Evolutionary conservation across 2,329 filamentous ascomycete genomes (phyloP), one percentile per base, ranked within the genome.

Genomic region (Penicillium expansum): DNA sequence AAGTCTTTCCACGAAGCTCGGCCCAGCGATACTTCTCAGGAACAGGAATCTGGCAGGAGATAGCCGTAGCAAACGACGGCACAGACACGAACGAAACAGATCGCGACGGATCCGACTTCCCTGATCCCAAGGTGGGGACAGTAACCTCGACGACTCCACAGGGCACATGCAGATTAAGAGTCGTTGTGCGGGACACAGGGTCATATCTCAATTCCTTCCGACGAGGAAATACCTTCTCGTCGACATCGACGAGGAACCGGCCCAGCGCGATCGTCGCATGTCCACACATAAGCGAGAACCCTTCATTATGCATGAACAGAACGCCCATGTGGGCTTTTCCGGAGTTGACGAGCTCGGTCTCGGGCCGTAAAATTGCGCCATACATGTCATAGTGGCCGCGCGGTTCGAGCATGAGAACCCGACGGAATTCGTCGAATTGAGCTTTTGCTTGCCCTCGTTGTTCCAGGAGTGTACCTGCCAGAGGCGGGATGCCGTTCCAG

Each of bases 361-460:
- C 69, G 0, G 65, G 72, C 1, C 67, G 61, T 42, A 82, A 67
- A 27, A 82, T 72, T 6, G 79, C 79, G 3, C 80, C 80, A 57
- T 82, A 82, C 80, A 82, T 82, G 55, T 79, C 80, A 14, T 69
- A 69, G 60, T 82, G 80, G 14, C 79, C 80, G 33, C 79, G 74
- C 6, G 80, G 80, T 57, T 82, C 80, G 5, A 76, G 69, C 64
- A 80, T 76, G 13, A 80, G 62, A 4, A 71, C 67, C 9, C 67
- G 66, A 1, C 79, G 77, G 56, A 80, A 63, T 27, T 77, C 65
- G 59, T 80, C 76, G 38, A 75, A 63, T 7, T 78, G 57, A 5
- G 63, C 30, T 47, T 71, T 71, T 5, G 76, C 74, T 60, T 78
- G 67, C 27, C 64, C 67, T 35, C 75, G 73, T 58, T 79, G 74